Base-by-base conservation (phyloP, 1,139 yeast genomes). In the Yamadazyma sp. region DNA sequence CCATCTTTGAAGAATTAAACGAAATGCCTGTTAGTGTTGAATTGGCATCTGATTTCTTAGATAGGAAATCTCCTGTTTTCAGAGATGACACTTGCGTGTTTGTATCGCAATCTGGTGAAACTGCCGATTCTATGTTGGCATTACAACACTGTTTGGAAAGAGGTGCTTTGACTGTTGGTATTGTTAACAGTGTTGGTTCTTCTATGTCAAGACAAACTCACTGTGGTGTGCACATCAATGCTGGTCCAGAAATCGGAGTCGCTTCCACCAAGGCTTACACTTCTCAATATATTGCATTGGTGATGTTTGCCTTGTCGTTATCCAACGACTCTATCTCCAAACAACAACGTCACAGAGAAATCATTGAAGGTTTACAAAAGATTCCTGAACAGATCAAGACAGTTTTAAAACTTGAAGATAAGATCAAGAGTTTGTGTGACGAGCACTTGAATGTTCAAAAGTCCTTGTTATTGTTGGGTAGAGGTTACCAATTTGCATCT, bases 181-280 rank as follows among this genome's bases (percentile, higher is more conserved):
- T 94, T 56, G 98, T 94, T 39, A 71, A 71, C 57, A 79, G 89
- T 48, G 99, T 94, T 33, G 99, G 99, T 56, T 94, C 98, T 6
- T 81, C 94, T 36, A 88, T 94, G 68, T 90, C 97, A 15, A 82
- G 97, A 63, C 85, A 81, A 57, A 94, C 99, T 29, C 96, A 90
- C 67, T 94, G 98, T 73, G 99, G 99, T 78, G 97, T 94, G 40
- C 99, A 94, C 64, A 90, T 94, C 61, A 94, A 94, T 62, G 98
- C 98, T 32, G 99, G 99, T 48, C 98, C 98, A 29, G 99, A 94
- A 70, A 92, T 94, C 51, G 98, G 98, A 63, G 99, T 94, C 53
- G 99, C 98, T 10, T 89, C 97, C n/a, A 94, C 99, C 36, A 94
- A 94, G 70, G 98, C 98, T 20, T 94, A 94, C 70, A 92, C 99